Conservation (phyloP, 2,329 filamentous ascomycete species). For the Fusarium chlamydosporum region DNA sequence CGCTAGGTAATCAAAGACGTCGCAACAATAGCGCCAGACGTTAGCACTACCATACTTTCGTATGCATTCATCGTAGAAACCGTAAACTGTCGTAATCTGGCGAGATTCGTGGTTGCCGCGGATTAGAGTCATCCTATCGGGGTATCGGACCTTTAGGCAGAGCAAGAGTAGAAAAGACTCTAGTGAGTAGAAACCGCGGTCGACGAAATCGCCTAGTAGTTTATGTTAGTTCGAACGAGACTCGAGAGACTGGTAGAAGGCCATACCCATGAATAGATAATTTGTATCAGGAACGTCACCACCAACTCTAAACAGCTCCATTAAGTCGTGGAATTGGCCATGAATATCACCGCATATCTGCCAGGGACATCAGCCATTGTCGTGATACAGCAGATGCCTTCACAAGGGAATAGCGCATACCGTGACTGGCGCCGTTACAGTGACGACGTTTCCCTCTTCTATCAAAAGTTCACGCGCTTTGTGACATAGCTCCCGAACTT, state of each 20-base stretch:
- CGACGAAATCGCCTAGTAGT: conserved; percentile 87
- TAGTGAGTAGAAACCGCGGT: conserved; percentile 97
- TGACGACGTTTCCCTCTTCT: conserved; percentile 97
- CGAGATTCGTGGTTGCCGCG: conserved; percentile 96
- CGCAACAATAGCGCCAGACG: conserved; percentile 97
- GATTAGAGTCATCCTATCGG: conserved; percentile 96
- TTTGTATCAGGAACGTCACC: conserved; percentile 96
- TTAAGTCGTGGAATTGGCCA: conserved; percentile 95
- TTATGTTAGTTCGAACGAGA: conserved; percentile 23
- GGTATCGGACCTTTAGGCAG: conserved; percentile 96
- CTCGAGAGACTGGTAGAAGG: conserved; percentile 3
- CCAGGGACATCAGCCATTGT: conserved; percentile 27
- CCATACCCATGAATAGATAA: conserved; percentile 92
- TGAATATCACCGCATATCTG: conserved; percentile 97
- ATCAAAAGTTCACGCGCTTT: conserved; percentile 96
- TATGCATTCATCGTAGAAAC: conserved; percentile 97
- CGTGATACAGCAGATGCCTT: not conserved
- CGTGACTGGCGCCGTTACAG: conserved; percentile 93
- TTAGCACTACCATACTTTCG: conserved; percentile 97
- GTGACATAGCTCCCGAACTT: conserved; percentile 97
- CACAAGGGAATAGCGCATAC: conserved; percentile 63
- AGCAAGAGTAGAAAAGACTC: conserved; percentile 96
- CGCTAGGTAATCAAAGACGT: conserved; percentile 97
- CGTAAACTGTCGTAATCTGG: conserved; percentile 97
- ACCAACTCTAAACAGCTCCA: conserved; percentile 95